phyloP scores from a whole-genome alignment of 306 rosid species.

The Cucurbita moschata region DNA sequence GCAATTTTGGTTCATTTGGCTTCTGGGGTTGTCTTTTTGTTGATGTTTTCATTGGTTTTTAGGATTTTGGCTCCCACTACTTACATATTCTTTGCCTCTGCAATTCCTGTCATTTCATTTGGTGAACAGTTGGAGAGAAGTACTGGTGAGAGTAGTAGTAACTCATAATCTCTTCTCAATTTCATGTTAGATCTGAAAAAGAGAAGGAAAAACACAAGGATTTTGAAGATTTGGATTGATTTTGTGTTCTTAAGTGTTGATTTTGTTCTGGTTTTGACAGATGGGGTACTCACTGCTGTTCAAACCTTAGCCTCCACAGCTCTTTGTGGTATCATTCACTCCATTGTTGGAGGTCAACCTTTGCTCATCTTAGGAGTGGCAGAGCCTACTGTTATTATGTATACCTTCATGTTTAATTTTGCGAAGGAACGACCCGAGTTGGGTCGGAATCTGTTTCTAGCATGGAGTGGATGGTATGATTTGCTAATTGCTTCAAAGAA shows the following conservation, averaged over 20 bases:
- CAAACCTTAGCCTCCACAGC: slow-evolving; percentile 86
- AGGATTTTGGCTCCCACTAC: slow-evolving; percentile 77
- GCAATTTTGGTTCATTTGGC: background rate
- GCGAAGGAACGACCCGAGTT: slow-evolving; percentile 69
- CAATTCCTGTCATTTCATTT: slow-evolving; percentile 61
- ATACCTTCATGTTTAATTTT: slow-evolving; percentile 82
- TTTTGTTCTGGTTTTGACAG: slow-evolving; percentile 37
- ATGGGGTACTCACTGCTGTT: slow-evolving; percentile 82
- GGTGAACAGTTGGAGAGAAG: slow-evolving; percentile 56
- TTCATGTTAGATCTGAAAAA: background rate
- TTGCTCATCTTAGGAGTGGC: slow-evolving; percentile 86
- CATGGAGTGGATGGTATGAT: slow-evolving; percentile 81
- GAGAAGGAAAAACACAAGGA: background rate
- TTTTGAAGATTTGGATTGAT: background rate
- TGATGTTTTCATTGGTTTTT: background rate
- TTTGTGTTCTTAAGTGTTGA: background rate
- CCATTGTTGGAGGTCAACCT: slow-evolving; percentile 88
- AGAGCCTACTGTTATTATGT: slow-evolving; percentile 98
- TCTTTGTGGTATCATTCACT: slow-evolving; percentile 77
- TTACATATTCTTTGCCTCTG: slow-evolving; percentile 60
- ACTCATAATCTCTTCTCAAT: background rate
- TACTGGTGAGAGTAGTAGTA: slow-evolving; percentile 28
- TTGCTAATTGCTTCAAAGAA: background rate
- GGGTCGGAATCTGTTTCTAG: slow-evolving; percentile 64
- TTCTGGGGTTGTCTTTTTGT: background rate